Percentiles rank a stretch among this genome's conserved stretches.
Conservation (phyloP, 306 rosid genomes). For the Begonia fuchsioides region DNA sequence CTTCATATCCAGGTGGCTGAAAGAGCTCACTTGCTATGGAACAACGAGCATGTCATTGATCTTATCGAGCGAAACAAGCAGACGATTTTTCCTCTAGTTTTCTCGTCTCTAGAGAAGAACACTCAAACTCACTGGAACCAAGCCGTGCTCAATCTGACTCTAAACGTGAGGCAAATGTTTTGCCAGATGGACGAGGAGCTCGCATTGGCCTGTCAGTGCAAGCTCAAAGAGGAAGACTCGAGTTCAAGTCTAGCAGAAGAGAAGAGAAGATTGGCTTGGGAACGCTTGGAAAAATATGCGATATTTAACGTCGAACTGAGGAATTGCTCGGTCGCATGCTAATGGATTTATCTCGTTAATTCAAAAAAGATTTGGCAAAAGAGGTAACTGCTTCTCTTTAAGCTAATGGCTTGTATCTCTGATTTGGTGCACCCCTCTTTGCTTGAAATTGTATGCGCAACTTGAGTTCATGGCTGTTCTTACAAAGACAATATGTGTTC, state of each 20-base stretch:
- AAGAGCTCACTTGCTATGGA: conserved; percentile 90
- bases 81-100: conserved; percentile 67
- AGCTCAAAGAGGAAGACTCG: conserved; percentile 52
- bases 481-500: too few species aligned
- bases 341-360: conserved; percentile 11
- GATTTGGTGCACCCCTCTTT: too few species aligned
- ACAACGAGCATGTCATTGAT: conserved; percentile 71
- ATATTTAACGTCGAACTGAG: conserved; percentile 47
- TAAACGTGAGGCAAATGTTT: conserved; percentile 61
- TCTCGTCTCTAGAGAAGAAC: conserved; percentile 74
- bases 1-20: conserved; percentile 63
- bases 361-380: conserved; percentile 7
- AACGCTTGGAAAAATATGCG: conserved; percentile 57
- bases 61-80: conserved; percentile 74
- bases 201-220: conserved; percentile 56
- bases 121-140: conserved; percentile 85
- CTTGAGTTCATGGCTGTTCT: too few species aligned
- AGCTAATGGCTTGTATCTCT: conserved; percentile 13
- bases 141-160: conserved; percentile 79
- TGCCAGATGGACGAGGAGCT: conserved; percentile 83
- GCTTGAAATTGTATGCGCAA: too few species aligned
- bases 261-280: conserved; percentile 73
- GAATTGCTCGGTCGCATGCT: conserved; percentile 78
- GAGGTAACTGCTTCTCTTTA: conserved; percentile 4
- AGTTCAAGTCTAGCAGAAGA: conserved; percentile 42